Base-by-base conservation (phyloP, 306 rosid species). In the Erythrophleum fordii region DNA sequence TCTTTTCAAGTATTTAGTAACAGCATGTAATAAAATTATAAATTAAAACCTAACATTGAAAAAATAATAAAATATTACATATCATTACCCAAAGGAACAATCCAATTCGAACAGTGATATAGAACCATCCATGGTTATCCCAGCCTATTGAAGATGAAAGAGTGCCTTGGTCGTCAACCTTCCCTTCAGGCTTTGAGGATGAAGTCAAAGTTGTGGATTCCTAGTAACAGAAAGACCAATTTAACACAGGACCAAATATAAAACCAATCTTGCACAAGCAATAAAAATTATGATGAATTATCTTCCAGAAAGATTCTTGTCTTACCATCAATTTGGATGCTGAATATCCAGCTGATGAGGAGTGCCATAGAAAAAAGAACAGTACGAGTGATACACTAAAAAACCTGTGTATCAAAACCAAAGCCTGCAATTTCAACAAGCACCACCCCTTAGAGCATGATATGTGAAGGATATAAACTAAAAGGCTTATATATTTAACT, bases 331-430 rank as follows among this genome's bases (percentile, higher is more conserved):
- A 44, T 37, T 81, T 76, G 26, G 86, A 68, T 13, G 82, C 39
- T 13, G 88, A 79, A 79, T 70, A 77, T 77, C 87, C 95, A 65
- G 87, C 61, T 0, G 97, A 90, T 3, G 99, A 93, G 71, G 81
- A 83, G 77, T 80, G 82, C 97, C 98, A 95, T 53, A 95, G 85
- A 85, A 90, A 48, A 86, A 90, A 95, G 86, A 91, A 93, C 55
- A 86, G 71, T 69, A 93, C 49, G 75, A 95, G 99, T 60, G 99
- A 93, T 86, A 88, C 86, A 85, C 99, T 83, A 85, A 95, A 91
- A 89, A 95, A 95, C 94, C 99, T 95, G 98, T 90, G 99, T 91
- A 95, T 95, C 82, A 90, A 88, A 90, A 90, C 88, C 93, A 93
- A 91, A 79, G 99, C 99, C 98, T 95, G 98, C 77, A 88, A 95